Evolutionary conservation across 73 alveolate genomes (phyloP).

Genomic region (Tetrahymena elliotti): DNA sequence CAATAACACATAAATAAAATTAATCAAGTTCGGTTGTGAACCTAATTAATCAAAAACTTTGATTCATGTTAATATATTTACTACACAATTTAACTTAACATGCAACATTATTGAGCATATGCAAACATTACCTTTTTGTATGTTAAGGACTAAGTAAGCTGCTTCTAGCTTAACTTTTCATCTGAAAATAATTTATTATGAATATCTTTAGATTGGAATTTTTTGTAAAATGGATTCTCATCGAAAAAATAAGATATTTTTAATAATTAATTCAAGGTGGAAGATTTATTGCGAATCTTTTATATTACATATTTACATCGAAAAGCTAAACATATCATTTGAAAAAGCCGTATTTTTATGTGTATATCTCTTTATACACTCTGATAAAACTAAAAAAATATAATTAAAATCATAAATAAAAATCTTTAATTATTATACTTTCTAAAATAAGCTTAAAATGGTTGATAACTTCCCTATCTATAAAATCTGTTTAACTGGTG

Average conservation of each 20-base stretch:
- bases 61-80: too few relatives aligned
- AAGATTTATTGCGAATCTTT: neutral
- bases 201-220: neutral
- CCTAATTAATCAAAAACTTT: too few relatives aligned
- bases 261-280: neutral
- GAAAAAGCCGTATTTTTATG: neutral
- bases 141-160: neutral
- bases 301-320: neutral
- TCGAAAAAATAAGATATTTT: neutral
- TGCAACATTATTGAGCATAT: too few relatives aligned
- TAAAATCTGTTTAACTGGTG: conserved; percentile 66
- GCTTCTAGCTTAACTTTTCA: neutral
- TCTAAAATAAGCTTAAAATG: neutral
- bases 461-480: neutral
- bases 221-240: neutral
- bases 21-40: too few relatives aligned
- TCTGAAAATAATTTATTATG: too few relatives aligned
- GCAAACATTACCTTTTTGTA: too few relatives aligned
- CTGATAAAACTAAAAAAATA: neutral
- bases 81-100: too few relatives aligned
- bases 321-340: neutral
- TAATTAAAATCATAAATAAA: neutral
- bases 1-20: too few relatives aligned
- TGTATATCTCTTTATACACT: neutral
- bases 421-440: neutral